These are phyloP conservation scores for Dictyostelium brefeldianum DNA, from an alignment of 78 protist species.

Conservation along the genomic window DNA sequence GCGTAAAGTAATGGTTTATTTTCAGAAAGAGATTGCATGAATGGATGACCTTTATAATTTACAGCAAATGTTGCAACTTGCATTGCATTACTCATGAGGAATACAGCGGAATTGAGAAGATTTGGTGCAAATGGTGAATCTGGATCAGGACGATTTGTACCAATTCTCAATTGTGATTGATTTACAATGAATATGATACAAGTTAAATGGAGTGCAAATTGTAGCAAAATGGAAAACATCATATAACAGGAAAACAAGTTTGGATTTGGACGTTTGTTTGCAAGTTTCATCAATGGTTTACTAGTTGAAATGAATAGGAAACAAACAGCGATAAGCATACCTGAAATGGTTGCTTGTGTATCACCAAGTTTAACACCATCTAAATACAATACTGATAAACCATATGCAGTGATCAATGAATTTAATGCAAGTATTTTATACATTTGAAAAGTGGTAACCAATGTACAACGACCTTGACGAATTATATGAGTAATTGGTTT, in stretches of 20 bases:
- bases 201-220: constrained; percentile 90
- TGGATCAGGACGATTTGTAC: constrained; percentile 1
- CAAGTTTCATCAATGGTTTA: constrained; percentile 83
- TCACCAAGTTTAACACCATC: constrained; percentile 97
- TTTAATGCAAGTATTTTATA: constrained; percentile 97
- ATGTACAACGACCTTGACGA: constrained; percentile 96
- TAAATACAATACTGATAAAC: constrained; percentile 92
- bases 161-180: neutral
- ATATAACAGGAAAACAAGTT: constrained; percentile 90
- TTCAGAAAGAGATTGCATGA: constrained; percentile 86
- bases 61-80: constrained; percentile 93
- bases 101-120: constrained; percentile 90
- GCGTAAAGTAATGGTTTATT: constrained; percentile 64
- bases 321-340: constrained; percentile 87
- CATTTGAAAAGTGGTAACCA: constrained; percentile 98
- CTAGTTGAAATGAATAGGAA: constrained; percentile 95
- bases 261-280: constrained; percentile 85
- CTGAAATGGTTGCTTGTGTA: constrained; percentile 92
- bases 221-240: constrained; percentile 86
- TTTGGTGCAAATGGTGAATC: constrained; percentile 92
- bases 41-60: constrained; percentile 93
- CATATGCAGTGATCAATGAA: constrained; percentile 95
- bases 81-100: constrained; percentile 79
- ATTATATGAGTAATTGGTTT: constrained; percentile 87
- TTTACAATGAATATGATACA: constrained; percentile 63